Conservation (phyloP, 176 grass and related monocot genomes). For the Oryza longistaminata region DNA sequence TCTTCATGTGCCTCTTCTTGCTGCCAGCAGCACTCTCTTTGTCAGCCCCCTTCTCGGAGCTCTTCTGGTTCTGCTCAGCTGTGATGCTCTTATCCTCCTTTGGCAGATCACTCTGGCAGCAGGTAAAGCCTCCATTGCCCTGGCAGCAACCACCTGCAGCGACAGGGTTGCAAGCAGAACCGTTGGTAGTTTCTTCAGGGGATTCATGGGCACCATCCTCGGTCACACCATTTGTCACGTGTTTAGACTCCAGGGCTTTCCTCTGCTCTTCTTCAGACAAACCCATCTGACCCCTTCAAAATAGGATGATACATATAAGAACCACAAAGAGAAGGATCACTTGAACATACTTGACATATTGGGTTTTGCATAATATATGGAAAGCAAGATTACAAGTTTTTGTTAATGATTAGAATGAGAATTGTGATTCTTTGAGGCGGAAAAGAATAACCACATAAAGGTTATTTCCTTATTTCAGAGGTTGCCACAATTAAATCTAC, state of each 20-base stretch:
- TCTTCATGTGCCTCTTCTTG: conserved; percentile 54
- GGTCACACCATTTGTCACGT: conserved; percentile 39
- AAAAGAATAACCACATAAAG: neutral
- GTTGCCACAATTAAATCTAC: neutral
- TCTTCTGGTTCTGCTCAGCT: conserved; percentile 51
- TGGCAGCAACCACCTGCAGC: conserved; percentile 65
- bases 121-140: conserved; percentile 52
- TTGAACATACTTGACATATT: conserved; percentile 21
- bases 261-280: conserved; percentile 89
- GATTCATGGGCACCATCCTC: conserved; percentile 41
- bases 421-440: neutral
- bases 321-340: neutral
- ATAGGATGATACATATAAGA: conserved; percentile 28
- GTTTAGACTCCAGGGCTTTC: conserved; percentile 59
- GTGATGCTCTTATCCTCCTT: conserved; percentile 47
- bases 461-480: conserved; percentile 17
- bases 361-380: neutral
- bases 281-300: conserved; percentile 82
- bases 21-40: conserved; percentile 23
- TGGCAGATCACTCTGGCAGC: conserved; percentile 64
- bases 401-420: neutral
- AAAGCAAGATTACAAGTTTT: conserved; percentile 1
- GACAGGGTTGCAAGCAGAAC: conserved; percentile 25
- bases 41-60: conserved; percentile 29
- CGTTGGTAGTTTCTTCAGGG: conserved; percentile 33